phyloP scores from a whole-genome alignment of 306 rosid species.

The Begonia fuchsioides region DNA sequence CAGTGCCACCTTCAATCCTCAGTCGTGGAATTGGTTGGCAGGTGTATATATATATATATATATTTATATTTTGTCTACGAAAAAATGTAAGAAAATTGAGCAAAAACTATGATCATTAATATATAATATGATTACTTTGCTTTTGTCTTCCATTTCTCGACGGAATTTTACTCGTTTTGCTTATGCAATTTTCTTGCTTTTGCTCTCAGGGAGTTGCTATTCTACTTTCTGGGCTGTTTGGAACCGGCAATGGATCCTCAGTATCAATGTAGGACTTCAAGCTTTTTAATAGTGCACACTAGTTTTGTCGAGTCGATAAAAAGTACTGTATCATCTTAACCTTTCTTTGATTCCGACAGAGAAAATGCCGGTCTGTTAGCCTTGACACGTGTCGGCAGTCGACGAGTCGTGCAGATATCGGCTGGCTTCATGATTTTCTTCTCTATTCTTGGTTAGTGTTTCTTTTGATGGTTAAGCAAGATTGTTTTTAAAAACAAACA shows the following conservation, averaged over 20 bases:
- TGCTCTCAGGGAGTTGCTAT: slow-evolving; percentile 81
- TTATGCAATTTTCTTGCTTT: slow-evolving; percentile 3
- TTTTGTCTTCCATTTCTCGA: too few relatives aligned
- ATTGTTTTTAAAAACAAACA: too few relatives aligned
- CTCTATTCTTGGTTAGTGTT: slow-evolving; percentile 71
- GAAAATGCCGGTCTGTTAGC: slow-evolving; percentile 98
- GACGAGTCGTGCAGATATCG: slow-evolving; percentile 94
- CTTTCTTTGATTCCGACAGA: slow-evolving; percentile 19
- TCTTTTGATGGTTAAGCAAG: too few relatives aligned
- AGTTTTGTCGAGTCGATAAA: background rate
- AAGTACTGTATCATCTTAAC: slow-evolving; percentile 4
- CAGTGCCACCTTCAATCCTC: slow-evolving; percentile 74
- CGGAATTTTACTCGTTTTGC: background rate
- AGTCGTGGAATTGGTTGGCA: slow-evolving; percentile 99
- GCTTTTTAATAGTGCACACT: slow-evolving; percentile 1
- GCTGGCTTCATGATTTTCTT: slow-evolving; percentile 99
- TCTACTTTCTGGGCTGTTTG: slow-evolving; percentile 77
- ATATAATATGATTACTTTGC: too few relatives aligned
- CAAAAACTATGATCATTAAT: too few relatives aligned
- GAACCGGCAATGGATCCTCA: slow-evolving; percentile 89
- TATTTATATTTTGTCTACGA: too few relatives aligned
- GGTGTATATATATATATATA: slow-evolving; percentile 42
- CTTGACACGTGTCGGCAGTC: slow-evolving; percentile 88
- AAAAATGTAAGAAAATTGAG: too few relatives aligned
- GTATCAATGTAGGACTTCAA: slow-evolving; percentile 71